phyloP scores from a whole-genome alignment of 371 early-diverging fungal species.

The Haplosporangium sp. region DNA sequence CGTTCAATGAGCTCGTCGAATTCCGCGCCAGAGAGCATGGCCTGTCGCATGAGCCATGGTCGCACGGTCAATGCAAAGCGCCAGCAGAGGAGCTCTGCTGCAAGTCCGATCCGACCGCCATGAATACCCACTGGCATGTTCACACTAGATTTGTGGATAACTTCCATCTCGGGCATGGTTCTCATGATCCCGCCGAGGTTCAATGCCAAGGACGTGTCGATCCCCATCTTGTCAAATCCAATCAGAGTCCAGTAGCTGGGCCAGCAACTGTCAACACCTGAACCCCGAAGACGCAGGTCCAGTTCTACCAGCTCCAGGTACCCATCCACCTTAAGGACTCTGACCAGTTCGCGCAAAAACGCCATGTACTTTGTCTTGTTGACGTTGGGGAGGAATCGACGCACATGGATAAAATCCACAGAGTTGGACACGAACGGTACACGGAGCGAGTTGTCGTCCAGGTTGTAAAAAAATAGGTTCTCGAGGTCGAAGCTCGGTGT shows the following conservation, averaged over 20 bases:
- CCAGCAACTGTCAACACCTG: constrained; percentile 50
- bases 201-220: constrained; percentile 46
- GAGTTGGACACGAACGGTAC: constrained; percentile 52
- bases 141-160: constrained; percentile 34
- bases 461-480: constrained; percentile 52
- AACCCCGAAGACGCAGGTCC: constrained; percentile 38
- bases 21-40: constrained; percentile 47
- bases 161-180: constrained; percentile 43
- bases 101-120: constrained; percentile 44
- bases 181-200: constrained; percentile 45
- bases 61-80: constrained; percentile 33
- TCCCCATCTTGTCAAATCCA: constrained; percentile 50
- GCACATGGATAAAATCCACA: constrained; percentile 52
- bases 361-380: constrained; percentile 51
- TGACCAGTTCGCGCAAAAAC: constrained; percentile 40
- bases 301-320: constrained; percentile 50
- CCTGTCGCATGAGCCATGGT: constrained; percentile 53
- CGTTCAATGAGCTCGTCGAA: constrained; percentile 52
- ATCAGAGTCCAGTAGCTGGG: constrained; percentile 54
- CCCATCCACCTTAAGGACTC: constrained; percentile 49
- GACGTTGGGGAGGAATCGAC: constrained; percentile 47
- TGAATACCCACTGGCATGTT: constrained; percentile 51
- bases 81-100: constrained; percentile 42
- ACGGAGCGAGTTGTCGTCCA: constrained; percentile 48
- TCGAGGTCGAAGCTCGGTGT: constrained; percentile 50